Evolutionary conservation across 352 stramenopile species (phyloP).

Genomic region (Globisporangium viniferum): DNA sequence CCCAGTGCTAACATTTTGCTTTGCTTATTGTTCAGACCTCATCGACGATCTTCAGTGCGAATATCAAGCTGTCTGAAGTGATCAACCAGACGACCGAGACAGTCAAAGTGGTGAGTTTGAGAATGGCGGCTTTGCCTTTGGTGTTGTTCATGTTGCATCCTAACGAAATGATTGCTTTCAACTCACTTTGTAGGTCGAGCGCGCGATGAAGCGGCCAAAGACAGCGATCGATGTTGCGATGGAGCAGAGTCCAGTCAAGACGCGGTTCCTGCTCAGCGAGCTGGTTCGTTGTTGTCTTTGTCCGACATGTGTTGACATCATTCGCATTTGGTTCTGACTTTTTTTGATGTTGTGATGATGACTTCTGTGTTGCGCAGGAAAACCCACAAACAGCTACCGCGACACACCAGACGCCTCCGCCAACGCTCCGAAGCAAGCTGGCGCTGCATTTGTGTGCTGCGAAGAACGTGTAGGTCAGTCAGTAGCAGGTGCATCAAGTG

Average conservation of each 20-base stretch:
- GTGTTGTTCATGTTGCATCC: not conserved
- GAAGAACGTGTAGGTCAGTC: conserved; percentile 29
- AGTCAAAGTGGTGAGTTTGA: conserved; percentile 54
- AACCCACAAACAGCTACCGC: conserved; percentile 19
- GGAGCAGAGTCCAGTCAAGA: conserved; percentile 66
- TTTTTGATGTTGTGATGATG: not conserved
- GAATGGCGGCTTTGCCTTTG: not conserved
- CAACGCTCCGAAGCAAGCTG: conserved; percentile 42
- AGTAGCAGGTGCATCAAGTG: not conserved
- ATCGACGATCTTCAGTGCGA: conserved; percentile 50
- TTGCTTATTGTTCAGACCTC: conserved; percentile 31
- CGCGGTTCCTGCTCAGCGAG: conserved; percentile 36
- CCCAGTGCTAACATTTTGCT: not conserved
- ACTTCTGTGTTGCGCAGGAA: not conserved
- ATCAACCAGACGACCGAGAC: conserved; percentile 64
- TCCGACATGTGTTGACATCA: not conserved
- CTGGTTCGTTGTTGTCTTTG: conserved; percentile 21
- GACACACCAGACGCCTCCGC: conserved; percentile 12
- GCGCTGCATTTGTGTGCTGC: conserved; percentile 36
- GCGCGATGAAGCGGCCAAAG: conserved; percentile 76
- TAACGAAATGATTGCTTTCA: not conserved
- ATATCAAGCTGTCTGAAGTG: conserved; percentile 48
- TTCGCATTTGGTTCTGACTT: not conserved
- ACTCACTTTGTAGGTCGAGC: conserved; percentile 41
- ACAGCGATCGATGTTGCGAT: conserved; percentile 68